These are phyloP conservation scores for Periconia sp. DNA, from an alignment of 2,329 filamentous ascomycete species.

Conservation along the genomic window DNA sequence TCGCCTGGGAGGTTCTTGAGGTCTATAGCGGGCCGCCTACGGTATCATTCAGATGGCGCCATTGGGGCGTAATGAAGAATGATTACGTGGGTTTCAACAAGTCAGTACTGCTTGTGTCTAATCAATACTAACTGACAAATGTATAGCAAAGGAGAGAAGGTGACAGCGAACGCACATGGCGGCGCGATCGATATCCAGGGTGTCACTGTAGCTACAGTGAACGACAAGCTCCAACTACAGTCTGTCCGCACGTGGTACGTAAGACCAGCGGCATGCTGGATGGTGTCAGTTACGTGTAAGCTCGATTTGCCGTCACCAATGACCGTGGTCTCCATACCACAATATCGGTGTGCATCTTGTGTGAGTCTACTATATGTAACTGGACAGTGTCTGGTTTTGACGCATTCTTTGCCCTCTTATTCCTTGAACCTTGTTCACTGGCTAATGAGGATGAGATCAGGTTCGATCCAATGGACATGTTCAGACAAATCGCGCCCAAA, in stretches of 20 bases:
- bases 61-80: conserved; percentile 71
- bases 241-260: conserved; percentile 68
- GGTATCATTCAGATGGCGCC: conserved; percentile 69
- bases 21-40: conserved; percentile 69
- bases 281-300: too few species aligned
- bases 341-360: too few species aligned
- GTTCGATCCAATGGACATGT: conserved; percentile 72
- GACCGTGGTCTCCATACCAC: too few species aligned
- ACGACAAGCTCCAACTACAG: conserved; percentile 65
- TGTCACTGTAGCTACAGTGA: conserved; percentile 66
- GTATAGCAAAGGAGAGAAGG: conserved; percentile 65
- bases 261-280: too few species aligned
- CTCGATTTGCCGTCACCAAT: too few species aligned
- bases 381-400: too few species aligned
- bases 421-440: too few species aligned
- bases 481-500: conserved; percentile 65
- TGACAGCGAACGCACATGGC: conserved; percentile 66
- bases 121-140: conserved; percentile 6
- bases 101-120: conserved; percentile 47
- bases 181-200: conserved; percentile 68
- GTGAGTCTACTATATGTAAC: too few species aligned
- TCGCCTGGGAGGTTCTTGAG: conserved; percentile 74
- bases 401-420: too few species aligned
- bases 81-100: conserved; percentile 70
- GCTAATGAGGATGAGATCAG: too few species aligned